phyloP scores from a whole-genome alignment of 345 rosid genomes.

The Bruguiera parviflora region DNA sequence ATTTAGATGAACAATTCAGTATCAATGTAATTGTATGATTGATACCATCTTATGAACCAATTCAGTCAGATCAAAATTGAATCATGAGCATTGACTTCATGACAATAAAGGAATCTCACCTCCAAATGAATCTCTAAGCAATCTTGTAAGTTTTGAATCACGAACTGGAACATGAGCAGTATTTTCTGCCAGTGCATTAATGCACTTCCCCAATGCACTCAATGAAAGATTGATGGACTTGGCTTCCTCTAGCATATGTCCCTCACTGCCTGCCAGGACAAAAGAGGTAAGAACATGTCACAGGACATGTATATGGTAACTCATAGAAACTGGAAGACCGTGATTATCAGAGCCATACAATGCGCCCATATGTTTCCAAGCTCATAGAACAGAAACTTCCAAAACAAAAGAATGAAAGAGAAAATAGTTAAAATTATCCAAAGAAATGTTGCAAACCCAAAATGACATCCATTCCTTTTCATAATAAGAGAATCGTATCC shows the following conservation, averaged over 20 bases:
- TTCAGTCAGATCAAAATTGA: not conserved
- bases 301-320: not conserved
- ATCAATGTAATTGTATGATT: not conserved
- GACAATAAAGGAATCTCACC: slow-evolving; percentile 28
- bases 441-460: not conserved
- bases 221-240: slow-evolving; percentile 33
- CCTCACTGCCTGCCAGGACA: slow-evolving; percentile 29
- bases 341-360: not conserved
- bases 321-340: not conserved
- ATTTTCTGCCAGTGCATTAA: slow-evolving; percentile 38
- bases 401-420: not conserved
- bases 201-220: slow-evolving; percentile 37
- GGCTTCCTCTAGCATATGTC: slow-evolving; percentile 37
- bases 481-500: not conserved
- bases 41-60: slow-evolving; percentile 3
- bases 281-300: not conserved
- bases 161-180: slow-evolving; percentile 36
- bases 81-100: slow-evolving; percentile 5
- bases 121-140: slow-evolving; percentile 39
- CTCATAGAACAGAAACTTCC: not conserved
- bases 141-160: slow-evolving; percentile 34
- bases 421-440: not conserved
- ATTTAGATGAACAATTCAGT: slow-evolving; percentile 1
- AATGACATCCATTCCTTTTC: not conserved
- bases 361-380: not conserved